A percentile compares a stretch with the other conserved stretches of the same genome.
phyloP scores from a whole-genome alignment of 2,329 filamentous ascomycete genomes.

The Immersiporthe knoxdaviesiana region DNA sequence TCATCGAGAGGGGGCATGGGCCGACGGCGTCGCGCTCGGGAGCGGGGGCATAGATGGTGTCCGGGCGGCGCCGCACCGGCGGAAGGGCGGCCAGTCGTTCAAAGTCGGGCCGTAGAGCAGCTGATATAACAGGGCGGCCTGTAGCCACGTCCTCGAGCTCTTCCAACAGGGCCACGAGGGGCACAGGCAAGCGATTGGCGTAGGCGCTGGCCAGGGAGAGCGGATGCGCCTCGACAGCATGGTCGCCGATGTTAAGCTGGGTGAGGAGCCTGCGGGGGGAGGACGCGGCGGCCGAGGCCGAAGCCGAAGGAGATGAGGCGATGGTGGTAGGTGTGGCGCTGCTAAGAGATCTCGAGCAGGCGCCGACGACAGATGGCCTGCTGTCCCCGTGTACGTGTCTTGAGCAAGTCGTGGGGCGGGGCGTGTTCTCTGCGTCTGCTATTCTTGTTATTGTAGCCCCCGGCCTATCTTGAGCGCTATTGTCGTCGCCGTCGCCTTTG shows the following conservation, averaged over 20 bases:
- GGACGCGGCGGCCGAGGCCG: no score
- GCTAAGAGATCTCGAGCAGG: background rate
- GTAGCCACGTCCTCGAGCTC: background rate
- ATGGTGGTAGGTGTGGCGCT: no score
- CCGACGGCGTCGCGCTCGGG: background rate
- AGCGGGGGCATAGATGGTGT: background rate
- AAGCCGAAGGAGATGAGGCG: background rate
- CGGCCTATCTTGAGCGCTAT: background rate
- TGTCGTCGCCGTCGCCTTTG: no score
- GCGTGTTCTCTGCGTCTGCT: background rate
- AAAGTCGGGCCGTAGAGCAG: background rate
- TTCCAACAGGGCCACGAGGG: background rate
- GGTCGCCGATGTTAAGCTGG: background rate
- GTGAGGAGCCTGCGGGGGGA: background rate
- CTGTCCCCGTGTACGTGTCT: background rate
- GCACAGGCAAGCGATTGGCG: background rate
- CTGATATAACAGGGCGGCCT: background rate
- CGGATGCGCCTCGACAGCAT: background rate
- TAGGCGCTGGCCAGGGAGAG: background rate
- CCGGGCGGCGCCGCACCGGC: background rate
- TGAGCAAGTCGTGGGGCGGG: background rate
- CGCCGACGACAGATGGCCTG: no score
- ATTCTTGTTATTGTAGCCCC: background rate
- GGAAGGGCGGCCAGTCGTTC: background rate
- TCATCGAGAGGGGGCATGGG: background rate